Conservation (phyloP, 1,284 basidiomycete species). For the Tremellales sp. region DNA sequence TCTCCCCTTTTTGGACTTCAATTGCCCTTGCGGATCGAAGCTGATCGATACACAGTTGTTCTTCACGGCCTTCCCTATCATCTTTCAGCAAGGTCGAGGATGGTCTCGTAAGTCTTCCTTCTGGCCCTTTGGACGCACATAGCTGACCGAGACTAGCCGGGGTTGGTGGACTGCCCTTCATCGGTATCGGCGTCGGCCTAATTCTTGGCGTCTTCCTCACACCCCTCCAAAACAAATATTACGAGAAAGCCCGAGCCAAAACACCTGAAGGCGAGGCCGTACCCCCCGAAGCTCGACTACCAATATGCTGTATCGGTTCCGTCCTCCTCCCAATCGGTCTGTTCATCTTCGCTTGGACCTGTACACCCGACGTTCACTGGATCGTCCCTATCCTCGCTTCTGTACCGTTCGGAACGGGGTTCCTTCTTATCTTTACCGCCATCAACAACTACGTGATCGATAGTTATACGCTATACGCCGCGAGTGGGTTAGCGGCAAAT, state of each 20-base stretch:
- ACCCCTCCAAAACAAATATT: slow-evolving; percentile 57
- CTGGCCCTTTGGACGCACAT: neutral
- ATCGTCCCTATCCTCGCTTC: slow-evolving; percentile 61
- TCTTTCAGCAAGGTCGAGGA: slow-evolving; percentile 54
- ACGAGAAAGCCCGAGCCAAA: slow-evolving; percentile 40
- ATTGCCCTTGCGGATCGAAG: neutral
- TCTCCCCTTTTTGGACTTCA: neutral
- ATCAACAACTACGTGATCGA: slow-evolving; percentile 59
- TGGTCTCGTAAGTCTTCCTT: slow-evolving; percentile 42
- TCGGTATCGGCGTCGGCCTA: slow-evolving; percentile 62
- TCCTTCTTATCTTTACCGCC: slow-evolving; percentile 58
- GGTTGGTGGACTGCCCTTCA: slow-evolving; percentile 60
- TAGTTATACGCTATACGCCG: slow-evolving; percentile 57
- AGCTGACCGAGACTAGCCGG: slow-evolving; percentile 50
- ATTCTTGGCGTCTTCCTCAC: slow-evolving; percentile 36
- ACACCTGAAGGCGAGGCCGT: slow-evolving; percentile 54
- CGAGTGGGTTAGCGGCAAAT: slow-evolving; percentile 64
- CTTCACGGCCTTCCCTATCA: slow-evolving; percentile 53
- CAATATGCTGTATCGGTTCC: slow-evolving; percentile 57
- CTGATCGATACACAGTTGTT: slow-evolving; percentile 38
- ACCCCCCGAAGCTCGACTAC: slow-evolving; percentile 55
- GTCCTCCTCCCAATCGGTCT: slow-evolving; percentile 58
- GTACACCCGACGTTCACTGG: slow-evolving; percentile 58
- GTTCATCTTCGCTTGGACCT: slow-evolving; percentile 60
- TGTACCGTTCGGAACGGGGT: slow-evolving; percentile 60